phyloP scores from a whole-genome alignment of 78 protist genomes.

The Blattamonas nauphoetae region DNA sequence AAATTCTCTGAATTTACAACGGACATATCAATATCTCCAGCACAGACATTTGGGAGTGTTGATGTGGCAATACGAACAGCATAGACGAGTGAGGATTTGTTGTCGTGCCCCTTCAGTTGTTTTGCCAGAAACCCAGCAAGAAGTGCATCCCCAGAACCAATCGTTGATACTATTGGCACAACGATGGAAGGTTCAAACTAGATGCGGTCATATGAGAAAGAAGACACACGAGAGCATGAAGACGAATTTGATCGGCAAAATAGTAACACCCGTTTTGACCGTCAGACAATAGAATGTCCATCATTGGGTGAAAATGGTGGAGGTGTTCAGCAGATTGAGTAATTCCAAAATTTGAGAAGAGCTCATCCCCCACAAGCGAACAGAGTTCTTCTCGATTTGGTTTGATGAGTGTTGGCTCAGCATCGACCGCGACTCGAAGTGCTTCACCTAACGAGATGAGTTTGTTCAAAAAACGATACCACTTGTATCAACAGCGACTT shows the following conservation, averaged over 20 bases:
- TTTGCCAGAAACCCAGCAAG: not conserved
- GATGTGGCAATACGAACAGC: not conserved
- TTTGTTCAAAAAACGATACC: not conserved
- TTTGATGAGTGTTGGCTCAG: not conserved
- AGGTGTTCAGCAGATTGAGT: not conserved
- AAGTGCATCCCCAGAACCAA: not conserved
- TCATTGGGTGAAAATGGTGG: not conserved
- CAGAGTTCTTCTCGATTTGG: not conserved
- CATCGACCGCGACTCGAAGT: not conserved
- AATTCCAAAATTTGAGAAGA: not conserved
- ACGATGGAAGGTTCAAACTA: not conserved
- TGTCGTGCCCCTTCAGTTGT: not conserved
- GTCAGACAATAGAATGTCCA: not conserved
- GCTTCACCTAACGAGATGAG: not conserved
- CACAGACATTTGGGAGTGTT: not conserved
- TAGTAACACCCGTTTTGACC: not conserved
- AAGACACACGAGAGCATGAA: not conserved
- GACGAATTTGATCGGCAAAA: not conserved
- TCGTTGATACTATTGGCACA: not conserved
- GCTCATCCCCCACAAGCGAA: not conserved
- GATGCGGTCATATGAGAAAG: not conserved
- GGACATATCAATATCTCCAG: not conserved
- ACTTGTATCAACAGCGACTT: no score
- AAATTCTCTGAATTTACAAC: not conserved
- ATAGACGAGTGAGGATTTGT: not conserved